Base-by-base conservation (phyloP, 306 rosid genomes). In the Styphnolobium japonicum region DNA sequence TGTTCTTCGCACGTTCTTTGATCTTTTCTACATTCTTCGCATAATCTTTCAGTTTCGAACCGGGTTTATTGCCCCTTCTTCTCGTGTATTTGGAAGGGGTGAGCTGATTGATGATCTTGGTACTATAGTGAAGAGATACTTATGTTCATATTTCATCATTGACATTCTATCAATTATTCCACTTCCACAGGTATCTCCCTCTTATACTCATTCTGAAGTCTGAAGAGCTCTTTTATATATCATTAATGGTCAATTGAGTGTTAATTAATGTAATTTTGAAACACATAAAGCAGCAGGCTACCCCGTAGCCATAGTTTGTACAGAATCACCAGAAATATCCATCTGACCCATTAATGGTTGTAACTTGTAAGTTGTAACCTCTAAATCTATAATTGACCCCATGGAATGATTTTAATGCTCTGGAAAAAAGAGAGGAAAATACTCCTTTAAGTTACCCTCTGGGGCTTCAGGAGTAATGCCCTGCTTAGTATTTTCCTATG, bases 81-180 rank as follows among this genome's bases (percentile, higher is more conserved):
- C 98, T 34, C 89, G 91, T 36, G 92, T 93, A 15, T 96, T 93
- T 34, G 99, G 99, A 67, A 89, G 97, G 82, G 96, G 96, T 6
- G 98, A 90, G 72, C 82, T 86, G 10, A 77, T 87, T 63, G 73
- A 69, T 25, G 94, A 96, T 81, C 81, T 79, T 36, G 1, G 21
- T 9, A 88, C 90, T 55, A 95, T 95, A 70, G 88, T 88, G 40
- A 90, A 76, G 75, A 89, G 91, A 89, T 95, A 95, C 83, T 52
- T 95, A 21, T 78, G 63, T 15, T 81, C 98, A 0, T 43, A 85
- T 83, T 96, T 96, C 85, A 71, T 90, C 72, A 81, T 95, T 55
- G 99, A 96, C 78, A 49, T 96, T 80, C 82, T 96, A 10, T 86
- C 99, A 42, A 83, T 96, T 75, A 74, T 96, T 81, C 99, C 99